A percentile compares a stretch with the other conserved stretches of the same genome.
phyloP scores from a whole-genome alignment of 1,284 basidiomycete species.

The Pyrrhoderma lamaoense region DNA sequence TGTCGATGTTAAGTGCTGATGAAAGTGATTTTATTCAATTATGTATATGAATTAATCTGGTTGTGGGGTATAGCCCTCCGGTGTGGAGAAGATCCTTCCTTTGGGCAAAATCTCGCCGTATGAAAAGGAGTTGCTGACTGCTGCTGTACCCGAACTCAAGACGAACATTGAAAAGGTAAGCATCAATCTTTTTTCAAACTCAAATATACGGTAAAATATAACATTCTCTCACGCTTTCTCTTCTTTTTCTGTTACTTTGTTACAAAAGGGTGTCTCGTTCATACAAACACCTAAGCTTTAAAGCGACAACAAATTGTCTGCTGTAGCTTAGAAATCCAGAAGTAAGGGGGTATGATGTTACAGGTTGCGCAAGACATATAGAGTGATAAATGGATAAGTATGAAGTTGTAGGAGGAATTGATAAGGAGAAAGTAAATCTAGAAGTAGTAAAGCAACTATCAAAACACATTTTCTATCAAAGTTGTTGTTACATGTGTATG shows the following conservation, averaged over 20 bases:
- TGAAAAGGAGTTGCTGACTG: constrained; percentile 71
- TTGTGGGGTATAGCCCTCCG: constrained; percentile 60
- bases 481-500: too few relatives aligned
- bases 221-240: too few relatives aligned
- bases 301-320: neutral
- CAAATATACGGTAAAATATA: neutral
- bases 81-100: constrained; percentile 74
- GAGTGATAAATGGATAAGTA: too few relatives aligned
- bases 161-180: constrained; percentile 72
- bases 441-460: too few relatives aligned
- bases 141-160: constrained; percentile 74
- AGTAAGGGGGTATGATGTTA: too few relatives aligned
- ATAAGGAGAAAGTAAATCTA: too few relatives aligned
- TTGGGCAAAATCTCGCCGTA: constrained; percentile 67
- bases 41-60: too few relatives aligned
- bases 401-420: too few relatives aligned
- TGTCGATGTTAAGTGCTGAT: constrained; percentile 8
- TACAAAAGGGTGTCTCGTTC: constrained; percentile 34
- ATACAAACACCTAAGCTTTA: constrained; percentile 33
- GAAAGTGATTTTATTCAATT: neutral
- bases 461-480: too few relatives aligned
- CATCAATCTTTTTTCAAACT: constrained; percentile 4
- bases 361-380: too few relatives aligned
- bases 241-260: too few relatives aligned
- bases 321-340: too few relatives aligned